Conservation (phyloP, 2,329 filamentous ascomycete species). For the Paecilomyces dactylethromorphus region DNA sequence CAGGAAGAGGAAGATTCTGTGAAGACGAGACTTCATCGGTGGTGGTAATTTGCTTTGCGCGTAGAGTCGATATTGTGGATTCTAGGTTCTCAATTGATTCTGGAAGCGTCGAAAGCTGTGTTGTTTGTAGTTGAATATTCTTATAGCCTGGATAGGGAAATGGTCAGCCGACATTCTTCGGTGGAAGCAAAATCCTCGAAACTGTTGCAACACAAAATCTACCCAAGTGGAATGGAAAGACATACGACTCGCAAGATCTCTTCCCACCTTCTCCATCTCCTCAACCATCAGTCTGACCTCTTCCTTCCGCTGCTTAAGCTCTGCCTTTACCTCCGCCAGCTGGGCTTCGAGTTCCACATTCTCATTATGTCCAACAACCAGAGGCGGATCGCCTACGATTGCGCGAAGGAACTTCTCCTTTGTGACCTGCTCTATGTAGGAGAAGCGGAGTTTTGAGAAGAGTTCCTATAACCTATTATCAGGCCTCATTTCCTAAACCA, state of each 20-base stretch:
- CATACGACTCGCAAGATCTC: conserved; percentile 55
- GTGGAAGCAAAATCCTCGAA: not conserved
- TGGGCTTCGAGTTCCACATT: conserved; percentile 72
- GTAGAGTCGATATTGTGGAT: conserved; percentile 42
- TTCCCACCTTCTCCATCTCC: conserved; percentile 64
- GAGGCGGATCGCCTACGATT: conserved; percentile 83
- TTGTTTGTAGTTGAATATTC: conserved; percentile 46
- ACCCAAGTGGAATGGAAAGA: conserved; percentile 4
- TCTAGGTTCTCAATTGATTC: conserved; percentile 47
- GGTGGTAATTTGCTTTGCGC: conserved; percentile 51
- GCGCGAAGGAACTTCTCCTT: conserved; percentile 96
- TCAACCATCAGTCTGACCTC: conserved; percentile 68
- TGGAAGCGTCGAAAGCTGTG: conserved; percentile 46
- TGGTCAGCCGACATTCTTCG: not conserved
- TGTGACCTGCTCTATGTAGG: conserved; percentile 95
- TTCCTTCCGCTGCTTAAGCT: conserved; percentile 71
- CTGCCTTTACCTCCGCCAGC: conserved; percentile 62
- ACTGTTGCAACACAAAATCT: not conserved
- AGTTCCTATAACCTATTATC: conserved; percentile 53
- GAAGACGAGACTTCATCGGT: conserved; percentile 50
- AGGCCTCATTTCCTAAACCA: not conserved
- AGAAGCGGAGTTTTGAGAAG: conserved; percentile 93
- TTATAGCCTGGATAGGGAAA: conserved; percentile 42
- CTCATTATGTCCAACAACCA: conserved; percentile 75
- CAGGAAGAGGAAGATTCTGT: conserved; percentile 34